Conservation (phyloP, 345 rosid genomes). For the Firmiana major region DNA sequence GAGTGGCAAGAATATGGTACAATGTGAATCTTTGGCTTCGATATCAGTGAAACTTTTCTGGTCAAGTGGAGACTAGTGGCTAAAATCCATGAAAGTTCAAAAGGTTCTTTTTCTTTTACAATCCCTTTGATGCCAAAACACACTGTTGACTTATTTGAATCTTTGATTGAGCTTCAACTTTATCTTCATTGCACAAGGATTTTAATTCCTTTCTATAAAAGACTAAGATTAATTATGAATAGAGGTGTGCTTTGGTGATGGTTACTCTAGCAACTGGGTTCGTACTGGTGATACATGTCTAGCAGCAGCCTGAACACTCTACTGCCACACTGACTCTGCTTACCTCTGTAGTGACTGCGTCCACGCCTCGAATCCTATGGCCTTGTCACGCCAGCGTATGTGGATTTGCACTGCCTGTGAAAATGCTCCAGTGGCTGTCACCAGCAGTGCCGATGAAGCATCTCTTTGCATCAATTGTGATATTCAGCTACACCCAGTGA, state of each 20-base stretch:
- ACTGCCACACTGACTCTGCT: conserved; percentile 28
- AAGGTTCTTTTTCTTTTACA: background rate
- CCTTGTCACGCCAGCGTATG: conserved; percentile 25
- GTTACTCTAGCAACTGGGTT: conserved; percentile 16
- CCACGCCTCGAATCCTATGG: conserved; percentile 13
- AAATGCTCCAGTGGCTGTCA: conserved; percentile 27
- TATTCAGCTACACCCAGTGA: conserved; percentile 26
- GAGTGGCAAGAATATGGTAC: background rate
- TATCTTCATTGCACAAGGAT: too few species aligned
- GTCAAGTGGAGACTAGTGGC: conserved; percentile 1
- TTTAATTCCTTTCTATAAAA: too few species aligned
- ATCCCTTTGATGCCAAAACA: background rate
- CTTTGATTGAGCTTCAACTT: background rate
- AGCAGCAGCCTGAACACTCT: conserved; percentile 26
- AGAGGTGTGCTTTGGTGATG: background rate
- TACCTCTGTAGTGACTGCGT: conserved; percentile 30
- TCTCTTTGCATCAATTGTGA: conserved; percentile 28
- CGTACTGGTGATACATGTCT: conserved; percentile 24
- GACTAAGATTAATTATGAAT: too few species aligned
- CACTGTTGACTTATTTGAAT: background rate
- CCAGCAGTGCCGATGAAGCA: conserved; percentile 38
- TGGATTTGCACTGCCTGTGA: conserved; percentile 28
- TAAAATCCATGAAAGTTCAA: background rate
- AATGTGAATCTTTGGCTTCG: conserved; percentile 10
- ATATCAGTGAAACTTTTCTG: background rate